Base-by-base conservation (phyloP, 2,329 filamentous ascomycete genomes). In the Pleomassaria siparia region DNA sequence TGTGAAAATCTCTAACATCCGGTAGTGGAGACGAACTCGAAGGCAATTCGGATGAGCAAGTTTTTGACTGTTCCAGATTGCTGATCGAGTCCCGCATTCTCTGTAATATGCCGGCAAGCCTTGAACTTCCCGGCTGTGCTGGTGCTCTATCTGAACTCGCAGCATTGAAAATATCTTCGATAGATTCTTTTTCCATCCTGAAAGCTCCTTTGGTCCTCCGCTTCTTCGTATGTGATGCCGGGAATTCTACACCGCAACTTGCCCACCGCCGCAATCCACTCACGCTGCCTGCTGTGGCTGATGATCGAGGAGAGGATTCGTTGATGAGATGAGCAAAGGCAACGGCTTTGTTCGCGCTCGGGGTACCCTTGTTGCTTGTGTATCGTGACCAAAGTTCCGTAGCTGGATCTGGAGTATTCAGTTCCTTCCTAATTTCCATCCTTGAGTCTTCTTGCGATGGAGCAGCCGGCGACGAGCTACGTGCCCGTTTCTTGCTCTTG, bases 231-330 rank as follows among this genome's bases (percentile, higher is more conserved):
- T 54, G 63, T 8, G 71, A 72, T 11, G 64, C 60, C 8, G 76
- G 76, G 61, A 75, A 79, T 46, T 78, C 75, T 9, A 75, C 67
- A 10, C 76, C 76, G 45, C 76, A 78, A 56, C 76, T 79, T 21
- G 74, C 73, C 76, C 76, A 79, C 51, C 76, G 62, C 40, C 76
- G 65, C 40, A 79, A 62, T 2, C 75, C 75, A 47, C 66, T 69
- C 16, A 76, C 72, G 49, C 71, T 75, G 47, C 76, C 76, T 10
- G 71, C 71, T 22, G 72, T 74, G 11, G 73, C 63, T 20, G 67
- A 63, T 4, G 74, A 75, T 16, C 71, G 69, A 18, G 76, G 76
- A 0, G 76, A 78, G 1, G 72, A 71, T 39, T 76, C 73, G 47
- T 72, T 71, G 43, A 75, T 72, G 16, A 77, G 62, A 49, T 73